phyloP scores from a whole-genome alignment of 345 rosid genomes.

The Pistacia atlantica region DNA sequence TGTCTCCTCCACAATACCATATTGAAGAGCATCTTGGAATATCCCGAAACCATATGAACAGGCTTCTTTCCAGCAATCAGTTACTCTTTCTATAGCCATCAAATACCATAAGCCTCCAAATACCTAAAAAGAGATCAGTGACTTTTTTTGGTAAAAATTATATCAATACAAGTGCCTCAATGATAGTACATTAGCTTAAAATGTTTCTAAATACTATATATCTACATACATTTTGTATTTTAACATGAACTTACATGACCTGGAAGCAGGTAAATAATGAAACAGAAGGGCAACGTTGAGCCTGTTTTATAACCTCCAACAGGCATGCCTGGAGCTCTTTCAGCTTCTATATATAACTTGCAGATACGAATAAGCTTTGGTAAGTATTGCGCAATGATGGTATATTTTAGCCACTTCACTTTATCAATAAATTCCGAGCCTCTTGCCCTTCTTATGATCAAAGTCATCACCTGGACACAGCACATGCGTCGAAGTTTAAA shows the following conservation, averaged over 20 bases:
- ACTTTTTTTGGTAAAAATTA: no score
- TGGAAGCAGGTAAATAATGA: slow-evolving; percentile 85
- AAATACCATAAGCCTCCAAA: slow-evolving; percentile 3
- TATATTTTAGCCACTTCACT: slow-evolving; percentile 61
- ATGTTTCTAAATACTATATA: no score
- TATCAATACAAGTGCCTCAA: no score
- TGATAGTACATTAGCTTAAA: no score
- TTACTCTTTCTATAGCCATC: background rate
- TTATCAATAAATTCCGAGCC: slow-evolving; percentile 13
- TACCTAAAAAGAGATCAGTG: background rate
- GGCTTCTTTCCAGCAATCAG: slow-evolving; percentile 8
- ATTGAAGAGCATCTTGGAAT: background rate
- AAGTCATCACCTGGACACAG: no score
- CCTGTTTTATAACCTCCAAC: slow-evolving; percentile 32
- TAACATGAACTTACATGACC: slow-evolving; percentile 60
- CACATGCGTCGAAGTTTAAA: no score
- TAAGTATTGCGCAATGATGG: slow-evolving; percentile 67
- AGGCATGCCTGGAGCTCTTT: slow-evolving; percentile 41
- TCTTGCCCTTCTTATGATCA: no score
- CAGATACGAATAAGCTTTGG: slow-evolving; percentile 68
- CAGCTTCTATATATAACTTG: slow-evolving; percentile 45
- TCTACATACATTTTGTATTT: background rate
- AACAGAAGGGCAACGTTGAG: slow-evolving; percentile 82
- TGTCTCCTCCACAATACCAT: background rate
- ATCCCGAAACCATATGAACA: slow-evolving; percentile 6